Conservation (phyloP, 2,329 filamentous ascomycete genomes). For the Mycosphaerella arachidis region DNA sequence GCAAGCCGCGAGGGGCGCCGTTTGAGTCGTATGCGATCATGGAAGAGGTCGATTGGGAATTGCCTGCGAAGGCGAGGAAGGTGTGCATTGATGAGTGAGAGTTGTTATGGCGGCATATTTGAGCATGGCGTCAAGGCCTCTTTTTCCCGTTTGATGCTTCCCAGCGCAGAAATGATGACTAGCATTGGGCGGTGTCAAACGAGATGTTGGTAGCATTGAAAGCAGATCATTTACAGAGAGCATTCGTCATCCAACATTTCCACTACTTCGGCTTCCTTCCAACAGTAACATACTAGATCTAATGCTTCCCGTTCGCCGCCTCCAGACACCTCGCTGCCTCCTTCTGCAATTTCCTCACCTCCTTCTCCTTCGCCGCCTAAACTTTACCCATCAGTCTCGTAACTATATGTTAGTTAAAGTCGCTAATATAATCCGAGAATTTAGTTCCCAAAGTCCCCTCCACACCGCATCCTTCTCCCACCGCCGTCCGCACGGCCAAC, state of each 20-base stretch:
- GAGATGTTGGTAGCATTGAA: no score
- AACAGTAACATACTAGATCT: slow-evolving; percentile 11
- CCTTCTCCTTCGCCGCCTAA: slow-evolving; percentile 6
- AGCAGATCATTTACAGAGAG: no score
- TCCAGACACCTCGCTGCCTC: slow-evolving; percentile 5
- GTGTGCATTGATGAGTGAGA: slow-evolving; percentile 23
- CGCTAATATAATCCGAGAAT: slow-evolving; percentile 6
- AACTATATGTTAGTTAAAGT: slow-evolving; percentile 11
- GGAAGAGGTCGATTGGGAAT: slow-evolving; percentile 29
- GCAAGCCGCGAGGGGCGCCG: slow-evolving; percentile 24
- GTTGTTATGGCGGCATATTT: neutral
- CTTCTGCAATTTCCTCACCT: slow-evolving; percentile 8
- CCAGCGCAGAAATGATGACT: no score
- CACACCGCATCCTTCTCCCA: slow-evolving; percentile 6
- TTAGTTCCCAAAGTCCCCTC: slow-evolving; percentile 14
- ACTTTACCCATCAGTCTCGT: slow-evolving; percentile 3
- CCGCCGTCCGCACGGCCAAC: slow-evolving; percentile 13
- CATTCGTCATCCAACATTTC: neutral
- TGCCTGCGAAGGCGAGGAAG: slow-evolving; percentile 25
- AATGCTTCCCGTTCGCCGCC: slow-evolving; percentile 12
- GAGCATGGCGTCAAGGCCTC: slow-evolving; percentile 4
- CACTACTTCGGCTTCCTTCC: slow-evolving; percentile 7
- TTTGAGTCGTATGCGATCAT: slow-evolving; percentile 31
- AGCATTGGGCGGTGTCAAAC: no score
- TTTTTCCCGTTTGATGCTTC: no score